phyloP scores from a whole-genome alignment of 768 basidiomycete species.

The Pulveroboletus sp. region DNA sequence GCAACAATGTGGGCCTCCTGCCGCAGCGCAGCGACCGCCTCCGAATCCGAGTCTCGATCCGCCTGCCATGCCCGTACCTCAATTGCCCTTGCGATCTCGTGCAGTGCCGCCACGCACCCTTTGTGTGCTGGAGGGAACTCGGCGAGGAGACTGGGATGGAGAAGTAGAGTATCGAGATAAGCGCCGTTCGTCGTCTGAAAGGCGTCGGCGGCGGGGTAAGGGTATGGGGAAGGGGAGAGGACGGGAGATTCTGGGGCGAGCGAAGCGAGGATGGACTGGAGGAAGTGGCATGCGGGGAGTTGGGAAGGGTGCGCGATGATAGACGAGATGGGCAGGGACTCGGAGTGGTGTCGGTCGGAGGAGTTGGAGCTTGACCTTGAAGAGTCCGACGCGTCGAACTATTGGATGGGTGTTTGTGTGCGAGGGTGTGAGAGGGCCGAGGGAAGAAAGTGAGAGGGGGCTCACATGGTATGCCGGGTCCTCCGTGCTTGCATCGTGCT shows the following conservation, averaged over 20 bases:
- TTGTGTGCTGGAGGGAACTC: conserved; percentile 59
- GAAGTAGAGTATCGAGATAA: conserved; percentile 74
- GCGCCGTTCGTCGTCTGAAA: conserved; percentile 62
- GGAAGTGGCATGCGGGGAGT: conserved; percentile 55
- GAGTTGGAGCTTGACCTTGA: conserved; percentile 41
- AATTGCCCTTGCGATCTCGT: conserved; percentile 58
- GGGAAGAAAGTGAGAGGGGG: neutral
- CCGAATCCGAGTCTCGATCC: conserved; percentile 63
- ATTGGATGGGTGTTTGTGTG: neutral
- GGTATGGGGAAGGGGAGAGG: conserved; percentile 30
- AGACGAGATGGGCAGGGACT: conserved; percentile 14
- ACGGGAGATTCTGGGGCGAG: conserved; percentile 40
- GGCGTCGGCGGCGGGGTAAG: conserved; percentile 26
- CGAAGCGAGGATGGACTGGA: conserved; percentile 54
- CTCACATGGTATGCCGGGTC: conserved; percentile 42
- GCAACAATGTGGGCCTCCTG: conserved; percentile 64
- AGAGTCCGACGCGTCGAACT: conserved; percentile 45
- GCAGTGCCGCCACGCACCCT: conserved; percentile 60
- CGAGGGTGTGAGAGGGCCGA: neutral
- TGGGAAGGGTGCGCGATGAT: conserved; percentile 7
- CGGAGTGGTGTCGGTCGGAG: conserved; percentile 24
- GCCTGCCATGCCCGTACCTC: conserved; percentile 65
- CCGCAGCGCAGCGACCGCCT: conserved; percentile 64
- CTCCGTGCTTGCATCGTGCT: conserved; percentile 41
- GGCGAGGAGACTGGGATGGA: conserved; percentile 64